A percentile compares a stretch with the other conserved stretches of the same genome.
These are phyloP conservation scores for Cladosporium austrohemisphaericum DNA, from an alignment of 2,329 filamentous ascomycete genomes.

Conservation along the genomic window DNA sequence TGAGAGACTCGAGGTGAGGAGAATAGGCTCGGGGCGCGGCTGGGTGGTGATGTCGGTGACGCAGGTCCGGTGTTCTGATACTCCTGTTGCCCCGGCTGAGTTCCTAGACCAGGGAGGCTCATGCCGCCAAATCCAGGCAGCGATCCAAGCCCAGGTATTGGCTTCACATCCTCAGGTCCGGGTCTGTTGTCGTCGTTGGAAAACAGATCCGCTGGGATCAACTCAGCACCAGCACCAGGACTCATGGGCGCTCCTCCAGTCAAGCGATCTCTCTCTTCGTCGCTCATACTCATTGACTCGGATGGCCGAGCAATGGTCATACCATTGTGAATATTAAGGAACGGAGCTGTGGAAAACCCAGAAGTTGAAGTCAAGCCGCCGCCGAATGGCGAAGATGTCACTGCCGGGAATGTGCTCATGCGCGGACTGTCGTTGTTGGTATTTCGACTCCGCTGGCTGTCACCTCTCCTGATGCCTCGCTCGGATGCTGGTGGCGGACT, in stretches of 20 bases:
- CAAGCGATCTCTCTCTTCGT: constrained; percentile 59
- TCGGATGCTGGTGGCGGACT: constrained; percentile 26
- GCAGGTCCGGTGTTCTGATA: constrained; percentile 34
- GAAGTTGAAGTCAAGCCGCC: constrained; percentile 7
- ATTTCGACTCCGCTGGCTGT: constrained; percentile 39
- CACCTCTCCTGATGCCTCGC: constrained; percentile 29
- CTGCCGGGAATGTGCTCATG: constrained; percentile 22
- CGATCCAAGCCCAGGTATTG: constrained; percentile 33
- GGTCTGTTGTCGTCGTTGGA: constrained; percentile 28
- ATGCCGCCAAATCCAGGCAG: constrained; percentile 39
- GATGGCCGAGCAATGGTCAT: constrained; percentile 52
- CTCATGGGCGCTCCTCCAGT: constrained; percentile 68
- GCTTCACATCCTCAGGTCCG: constrained; percentile 19
- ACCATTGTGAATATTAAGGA: constrained; percentile 59
- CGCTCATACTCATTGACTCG: constrained; percentile 50
- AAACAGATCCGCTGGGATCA: constrained; percentile 65
- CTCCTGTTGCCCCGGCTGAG: constrained; percentile 17
- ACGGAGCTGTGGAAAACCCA: constrained; percentile 40
- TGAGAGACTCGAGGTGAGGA: constrained; percentile 47
- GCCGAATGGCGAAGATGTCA: constrained; percentile 14
- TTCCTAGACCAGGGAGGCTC: constrained; percentile 28
- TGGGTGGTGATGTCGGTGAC: constrained; percentile 42
- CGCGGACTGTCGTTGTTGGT: constrained; percentile 29
- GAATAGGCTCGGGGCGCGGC: constrained; percentile 44
- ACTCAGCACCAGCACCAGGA: constrained; percentile 64